Percentiles rank a stretch among this genome's conserved stretches.
phyloP scores from a whole-genome alignment of 345 rosid genomes.

The Rubroshorea leprosula region DNA sequence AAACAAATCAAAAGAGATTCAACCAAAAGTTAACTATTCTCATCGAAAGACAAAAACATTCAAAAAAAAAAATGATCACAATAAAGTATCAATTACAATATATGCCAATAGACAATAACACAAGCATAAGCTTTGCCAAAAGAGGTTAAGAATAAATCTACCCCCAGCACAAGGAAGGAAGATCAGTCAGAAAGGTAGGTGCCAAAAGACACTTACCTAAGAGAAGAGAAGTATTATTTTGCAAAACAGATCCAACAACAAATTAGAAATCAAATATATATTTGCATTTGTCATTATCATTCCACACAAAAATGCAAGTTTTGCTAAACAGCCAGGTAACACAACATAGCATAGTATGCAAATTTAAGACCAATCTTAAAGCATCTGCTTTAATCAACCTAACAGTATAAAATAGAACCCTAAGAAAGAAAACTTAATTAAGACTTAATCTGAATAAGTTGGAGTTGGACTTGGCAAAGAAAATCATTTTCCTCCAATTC shows the following conservation, averaged over 20 bases:
- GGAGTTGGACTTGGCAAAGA: background rate
- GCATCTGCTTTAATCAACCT: too few species aligned
- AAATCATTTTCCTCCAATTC: background rate
- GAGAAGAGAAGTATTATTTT: background rate
- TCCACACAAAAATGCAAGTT: background rate
- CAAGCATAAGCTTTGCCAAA: background rate
- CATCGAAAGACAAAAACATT: background rate
- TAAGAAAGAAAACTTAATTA: background rate
- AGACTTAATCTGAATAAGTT: background rate
- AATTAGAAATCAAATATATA: constrained; percentile 2
- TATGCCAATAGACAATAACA: background rate
- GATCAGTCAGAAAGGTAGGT: background rate
- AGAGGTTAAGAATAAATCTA: background rate
- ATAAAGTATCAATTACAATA: background rate
- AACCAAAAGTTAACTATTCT: background rate
- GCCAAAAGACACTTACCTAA: background rate
- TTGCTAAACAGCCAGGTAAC: background rate
- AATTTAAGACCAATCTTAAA: background rate
- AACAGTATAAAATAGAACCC: background rate
- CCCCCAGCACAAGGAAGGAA: too few species aligned
- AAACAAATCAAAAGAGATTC: background rate
- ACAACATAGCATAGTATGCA: too few species aligned
- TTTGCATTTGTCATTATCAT: background rate
- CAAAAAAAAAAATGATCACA: background rate
- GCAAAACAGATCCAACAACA: constrained; percentile 1